A percentile compares a stretch with the other conserved stretches of the same genome.
Evolutionary conservation across 1,284 basidiomycete species (phyloP).

Genomic region (Pseudozyma sp.): DNA sequence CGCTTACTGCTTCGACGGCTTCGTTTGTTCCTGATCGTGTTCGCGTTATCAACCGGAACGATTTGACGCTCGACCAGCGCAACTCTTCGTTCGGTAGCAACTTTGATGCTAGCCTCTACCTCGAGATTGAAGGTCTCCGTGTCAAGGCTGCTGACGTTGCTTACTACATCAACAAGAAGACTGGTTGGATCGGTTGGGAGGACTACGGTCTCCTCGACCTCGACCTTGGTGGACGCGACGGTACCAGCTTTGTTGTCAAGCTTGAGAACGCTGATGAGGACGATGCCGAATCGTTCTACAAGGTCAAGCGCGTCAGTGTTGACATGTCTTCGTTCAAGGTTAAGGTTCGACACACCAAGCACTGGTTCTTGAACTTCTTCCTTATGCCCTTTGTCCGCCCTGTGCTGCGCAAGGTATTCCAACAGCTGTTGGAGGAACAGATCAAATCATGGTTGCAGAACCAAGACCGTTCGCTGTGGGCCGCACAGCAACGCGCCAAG

Average conservation of each 20-base stretch:
- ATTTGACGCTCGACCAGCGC: slow-evolving; percentile 70
- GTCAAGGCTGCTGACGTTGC: slow-evolving; percentile 71
- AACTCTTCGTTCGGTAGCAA: slow-evolving; percentile 70
- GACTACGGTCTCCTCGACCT: slow-evolving; percentile 71
- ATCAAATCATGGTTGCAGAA: slow-evolving; percentile 57
- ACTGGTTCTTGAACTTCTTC: slow-evolving; percentile 65
- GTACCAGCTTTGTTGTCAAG: slow-evolving; percentile 71
- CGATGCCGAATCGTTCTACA: slow-evolving; percentile 72
- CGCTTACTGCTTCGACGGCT: slow-evolving; percentile 68
- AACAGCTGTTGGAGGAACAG: slow-evolving; percentile 69
- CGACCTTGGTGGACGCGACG: slow-evolving; percentile 70
- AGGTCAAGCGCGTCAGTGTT: slow-evolving; percentile 71
- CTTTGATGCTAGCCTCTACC: slow-evolving; percentile 69
- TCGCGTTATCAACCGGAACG: slow-evolving; percentile 70
- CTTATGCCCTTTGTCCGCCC: slow-evolving; percentile 61
- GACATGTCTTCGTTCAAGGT: slow-evolving; percentile 67
- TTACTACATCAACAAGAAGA: slow-evolving; percentile 71
- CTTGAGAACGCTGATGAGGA: slow-evolving; percentile 71
- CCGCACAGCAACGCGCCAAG: slow-evolving; percentile 70
- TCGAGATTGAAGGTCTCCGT: slow-evolving; percentile 71
- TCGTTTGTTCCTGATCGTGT: slow-evolving; percentile 72
- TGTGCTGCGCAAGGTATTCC: slow-evolving; percentile 52
- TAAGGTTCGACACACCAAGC: slow-evolving; percentile 58
- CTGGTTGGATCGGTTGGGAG: slow-evolving; percentile 68
- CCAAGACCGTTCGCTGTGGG: slow-evolving; percentile 67